Evolutionary conservation across 805 yeast genomes (phyloP).

Genomic region (Cyberlindnera maritima): DNA sequence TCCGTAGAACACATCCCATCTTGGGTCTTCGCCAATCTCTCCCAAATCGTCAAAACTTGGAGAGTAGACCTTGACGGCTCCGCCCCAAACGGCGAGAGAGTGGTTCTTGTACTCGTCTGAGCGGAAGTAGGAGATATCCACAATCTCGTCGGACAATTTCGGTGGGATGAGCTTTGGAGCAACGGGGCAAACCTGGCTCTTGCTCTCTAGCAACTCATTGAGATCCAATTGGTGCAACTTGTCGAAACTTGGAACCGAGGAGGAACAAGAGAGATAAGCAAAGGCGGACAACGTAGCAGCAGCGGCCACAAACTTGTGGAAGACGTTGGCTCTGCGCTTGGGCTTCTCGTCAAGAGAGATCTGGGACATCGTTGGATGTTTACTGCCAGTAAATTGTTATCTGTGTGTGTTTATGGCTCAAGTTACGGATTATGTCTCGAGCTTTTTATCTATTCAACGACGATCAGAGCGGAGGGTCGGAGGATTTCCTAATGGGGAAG

Average conservation of each 20-base stretch:
- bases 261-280: constrained; percentile 2
- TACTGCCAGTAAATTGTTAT: no score
- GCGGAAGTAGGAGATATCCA: constrained; percentile 11
- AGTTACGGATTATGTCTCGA: no score
- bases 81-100: constrained; percentile 13
- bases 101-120: constrained; percentile 15
- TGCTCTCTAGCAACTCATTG: background rate
- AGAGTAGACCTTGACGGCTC: constrained; percentile 13
- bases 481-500: constrained; percentile 2
- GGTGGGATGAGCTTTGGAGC: constrained; percentile 9
- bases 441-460: background rate
- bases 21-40: constrained; percentile 13
- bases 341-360: constrained; percentile 2
- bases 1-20: constrained; percentile 16
- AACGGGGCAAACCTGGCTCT: constrained; percentile 4
- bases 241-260: background rate
- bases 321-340: background rate
- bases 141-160: constrained; percentile 1
- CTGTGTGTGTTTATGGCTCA: no score
- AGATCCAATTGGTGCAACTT: background rate
- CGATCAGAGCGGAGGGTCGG: background rate
- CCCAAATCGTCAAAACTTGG: constrained; percentile 15
- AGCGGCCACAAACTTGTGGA: background rate
- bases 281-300: background rate
- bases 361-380: constrained; percentile 6